phyloP scores from a whole-genome alignment of 2,329 filamentous ascomycete species.

The Colletotrichum sp. region DNA sequence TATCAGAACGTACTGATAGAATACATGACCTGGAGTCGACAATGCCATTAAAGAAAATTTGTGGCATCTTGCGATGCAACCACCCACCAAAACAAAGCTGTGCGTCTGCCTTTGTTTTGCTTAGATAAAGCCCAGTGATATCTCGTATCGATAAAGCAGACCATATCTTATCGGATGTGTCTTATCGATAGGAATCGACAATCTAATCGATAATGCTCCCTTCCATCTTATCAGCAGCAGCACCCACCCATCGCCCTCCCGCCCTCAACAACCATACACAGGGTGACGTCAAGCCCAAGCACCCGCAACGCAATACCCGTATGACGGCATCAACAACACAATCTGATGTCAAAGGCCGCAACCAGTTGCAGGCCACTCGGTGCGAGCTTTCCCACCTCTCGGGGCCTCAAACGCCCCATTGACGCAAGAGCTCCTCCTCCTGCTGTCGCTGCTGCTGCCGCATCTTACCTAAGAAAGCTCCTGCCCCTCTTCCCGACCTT shows the following conservation, averaged over 20 bases:
- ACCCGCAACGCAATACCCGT: not conserved
- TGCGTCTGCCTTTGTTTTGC: not conserved
- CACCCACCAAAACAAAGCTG: not conserved
- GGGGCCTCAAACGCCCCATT: not conserved
- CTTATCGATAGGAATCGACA: not conserved
- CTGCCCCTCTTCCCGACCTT: not conserved
- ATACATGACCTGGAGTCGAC: not conserved
- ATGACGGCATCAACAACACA: constrained; percentile 20
- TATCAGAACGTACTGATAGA: not conserved
- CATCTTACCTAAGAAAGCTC: not conserved
- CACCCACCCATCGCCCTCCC: not conserved
- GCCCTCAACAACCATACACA: not conserved
- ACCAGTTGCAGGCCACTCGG: not conserved
- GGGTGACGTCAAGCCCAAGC: constrained; percentile 16
- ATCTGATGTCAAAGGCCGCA: constrained; percentile 20
- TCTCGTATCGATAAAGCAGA: not conserved
- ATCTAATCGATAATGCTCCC: not conserved
- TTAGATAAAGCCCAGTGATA: not conserved
- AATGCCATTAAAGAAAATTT: not conserved
- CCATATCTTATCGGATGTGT: no score
- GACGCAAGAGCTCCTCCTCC: constrained; percentile 13
- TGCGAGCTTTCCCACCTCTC: not conserved
- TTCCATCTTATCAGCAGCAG: not conserved
- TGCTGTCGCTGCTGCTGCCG: not conserved
- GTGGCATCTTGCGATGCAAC: not conserved